A percentile compares a stretch with the other conserved stretches of the same genome.
Evolutionary conservation across 2,329 filamentous ascomycete genomes (phyloP).

Genomic region (Paecilomyces fulvus): DNA sequence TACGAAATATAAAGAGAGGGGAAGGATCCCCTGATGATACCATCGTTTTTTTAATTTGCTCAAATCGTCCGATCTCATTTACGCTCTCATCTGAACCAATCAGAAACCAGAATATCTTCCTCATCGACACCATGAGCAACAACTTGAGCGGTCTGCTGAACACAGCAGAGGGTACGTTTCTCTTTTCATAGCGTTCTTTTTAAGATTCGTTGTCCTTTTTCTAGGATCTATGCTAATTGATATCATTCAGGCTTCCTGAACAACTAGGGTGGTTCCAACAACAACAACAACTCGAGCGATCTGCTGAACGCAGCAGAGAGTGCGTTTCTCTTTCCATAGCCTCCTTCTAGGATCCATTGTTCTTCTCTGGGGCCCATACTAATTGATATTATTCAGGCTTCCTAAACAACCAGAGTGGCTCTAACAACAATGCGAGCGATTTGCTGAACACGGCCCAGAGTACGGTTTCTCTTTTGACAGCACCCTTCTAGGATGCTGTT

Average conservation of each 20-base stretch:
- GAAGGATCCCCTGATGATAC: background rate
- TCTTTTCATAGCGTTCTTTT: background rate
- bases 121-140: background rate
- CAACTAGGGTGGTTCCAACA: background rate
- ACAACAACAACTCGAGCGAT: background rate
- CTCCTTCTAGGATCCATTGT: too few relatives aligned
- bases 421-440: too few relatives aligned
- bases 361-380: too few relatives aligned
- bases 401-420: too few relatives aligned
- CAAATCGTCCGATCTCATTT: background rate
- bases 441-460: too few relatives aligned
- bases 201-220: background rate
- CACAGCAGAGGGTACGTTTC: background rate
- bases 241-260: background rate
- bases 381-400: too few relatives aligned
- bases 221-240: background rate
- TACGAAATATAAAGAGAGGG: background rate
- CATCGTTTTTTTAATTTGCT: background rate
- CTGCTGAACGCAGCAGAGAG: too few relatives aligned
- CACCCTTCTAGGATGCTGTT: too few relatives aligned
- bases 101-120: background rate
- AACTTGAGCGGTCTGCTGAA: background rate
- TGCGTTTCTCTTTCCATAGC: too few relatives aligned
- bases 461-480: too few relatives aligned
- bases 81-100: background rate